Base-by-base conservation (phyloP, 2,329 filamentous ascomycete species). In the Beauveria sp. region DNA sequence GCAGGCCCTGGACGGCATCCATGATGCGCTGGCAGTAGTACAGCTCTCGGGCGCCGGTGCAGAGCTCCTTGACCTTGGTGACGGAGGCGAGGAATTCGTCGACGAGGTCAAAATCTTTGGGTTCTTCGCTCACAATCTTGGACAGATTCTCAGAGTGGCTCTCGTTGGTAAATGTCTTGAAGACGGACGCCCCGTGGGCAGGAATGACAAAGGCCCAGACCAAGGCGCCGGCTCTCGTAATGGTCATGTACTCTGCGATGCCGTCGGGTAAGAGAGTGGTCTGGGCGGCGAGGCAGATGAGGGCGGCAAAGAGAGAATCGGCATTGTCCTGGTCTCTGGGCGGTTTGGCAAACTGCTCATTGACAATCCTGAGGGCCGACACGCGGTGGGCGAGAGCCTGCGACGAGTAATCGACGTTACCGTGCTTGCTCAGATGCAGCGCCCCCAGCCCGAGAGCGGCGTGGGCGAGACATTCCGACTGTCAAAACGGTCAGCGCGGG, bases 391-490 rank as follows among this genome's bases (percentile, higher is more conserved):
- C 54, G 5, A 77, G 68, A 0, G 74, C 74, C 43, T 70, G 68
- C 6, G 67, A 49, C 3, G 67, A 67, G 49, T 69, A 70, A 57
- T 67, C 69, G 10, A 66, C 64, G 20, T 64, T 67, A 9, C 68
- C 69, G 18, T 69, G 67, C 9, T 74, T 69, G n/a, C 67, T 65
- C 16, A 77, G 68, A 58, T 76, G 72, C 1, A 73, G 73, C 5
- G 75, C 75, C 3, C 72, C 74, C 1, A 77, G 69, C 1, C 69
- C 74, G 0, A 77, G 65, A 49, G 76, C 72, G 31, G 74, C 71
- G 60, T 76, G 75, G 40, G 74, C 69, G n/a, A 77, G 65, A 53
- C 68, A 75, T 31, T 76, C 72, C 49, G 70, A 74, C 72, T 76
- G 46, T 22, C 18, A 24, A n/a, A 26, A 20, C 10, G 26, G 54